Conservation (phyloP, 2,329 filamentous ascomycete genomes). For the Fusarium nygamai region DNA sequence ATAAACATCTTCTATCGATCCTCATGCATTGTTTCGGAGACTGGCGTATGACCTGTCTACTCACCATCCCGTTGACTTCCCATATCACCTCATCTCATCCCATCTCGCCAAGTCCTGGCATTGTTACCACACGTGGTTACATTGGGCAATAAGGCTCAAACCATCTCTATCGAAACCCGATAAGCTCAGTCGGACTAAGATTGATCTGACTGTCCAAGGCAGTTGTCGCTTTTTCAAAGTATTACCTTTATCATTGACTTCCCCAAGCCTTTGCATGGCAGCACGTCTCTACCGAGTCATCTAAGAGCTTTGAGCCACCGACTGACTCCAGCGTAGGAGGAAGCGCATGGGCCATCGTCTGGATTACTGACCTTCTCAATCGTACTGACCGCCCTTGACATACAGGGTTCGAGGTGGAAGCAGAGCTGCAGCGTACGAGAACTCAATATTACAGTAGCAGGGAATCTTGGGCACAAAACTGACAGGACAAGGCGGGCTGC, state of each 20-base stretch:
- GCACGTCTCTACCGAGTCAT: not conserved
- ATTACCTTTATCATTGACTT: not conserved
- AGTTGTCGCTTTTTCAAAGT: not conserved
- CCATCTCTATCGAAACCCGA: not conserved
- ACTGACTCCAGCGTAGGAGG: not conserved
- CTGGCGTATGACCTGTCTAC: slow-evolving; percentile 15
- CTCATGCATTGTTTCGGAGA: slow-evolving; percentile 29
- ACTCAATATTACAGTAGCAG: not conserved
- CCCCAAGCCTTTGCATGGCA: not conserved
- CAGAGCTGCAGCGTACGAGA: slow-evolving; percentile 20
- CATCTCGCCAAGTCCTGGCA: not conserved
- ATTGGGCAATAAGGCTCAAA: not conserved
- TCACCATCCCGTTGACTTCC: not conserved
- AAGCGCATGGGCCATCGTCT: not conserved
- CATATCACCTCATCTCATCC: not conserved
- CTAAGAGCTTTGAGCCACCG: not conserved
- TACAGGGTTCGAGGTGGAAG: slow-evolving; percentile 28
- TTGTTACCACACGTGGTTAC: slow-evolving; percentile 3
- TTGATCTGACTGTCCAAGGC: not conserved
- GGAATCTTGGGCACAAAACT: slow-evolving; percentile 2
- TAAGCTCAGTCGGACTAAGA: not conserved
- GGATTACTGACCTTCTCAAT: not conserved
- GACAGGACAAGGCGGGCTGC: slow-evolving; percentile 33
- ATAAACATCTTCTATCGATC: not conserved
- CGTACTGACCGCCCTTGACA: slow-evolving; percentile 23